phyloP scores from a whole-genome alignment of 1,284 basidiomycete genomes.

The Austroboletus niveus region DNA sequence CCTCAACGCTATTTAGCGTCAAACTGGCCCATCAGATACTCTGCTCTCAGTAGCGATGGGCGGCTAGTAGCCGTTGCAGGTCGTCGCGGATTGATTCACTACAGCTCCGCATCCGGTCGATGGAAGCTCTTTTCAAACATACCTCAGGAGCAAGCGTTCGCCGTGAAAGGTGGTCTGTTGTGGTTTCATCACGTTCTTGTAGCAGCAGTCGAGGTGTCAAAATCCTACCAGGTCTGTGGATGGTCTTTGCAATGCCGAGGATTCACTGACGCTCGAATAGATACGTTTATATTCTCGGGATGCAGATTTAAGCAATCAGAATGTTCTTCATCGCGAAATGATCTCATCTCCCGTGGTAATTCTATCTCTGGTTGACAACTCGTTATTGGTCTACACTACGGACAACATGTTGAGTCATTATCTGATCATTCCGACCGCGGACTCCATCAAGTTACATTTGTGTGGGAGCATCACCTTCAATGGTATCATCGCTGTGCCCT shows the following conservation, averaged over 20 bases:
- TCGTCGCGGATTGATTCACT: slow-evolving; percentile 88
- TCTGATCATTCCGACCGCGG: slow-evolving; percentile 82
- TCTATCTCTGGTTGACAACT: slow-evolving; percentile 92
- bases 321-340: slow-evolving; percentile 82
- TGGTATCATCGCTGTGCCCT: slow-evolving; percentile 86
- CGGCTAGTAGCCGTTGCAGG: slow-evolving; percentile 93
- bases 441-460: slow-evolving; percentile 81
- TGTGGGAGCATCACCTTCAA: slow-evolving; percentile 96
- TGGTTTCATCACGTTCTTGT: slow-evolving; percentile 99
- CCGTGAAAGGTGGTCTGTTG: slow-evolving; percentile 86
- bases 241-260: background rate
- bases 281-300: slow-evolving; percentile 96
- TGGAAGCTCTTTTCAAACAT: slow-evolving; percentile 92
- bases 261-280: slow-evolving; percentile 30
- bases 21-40: slow-evolving; percentile 96
- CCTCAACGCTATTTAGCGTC: slow-evolving; percentile 85
- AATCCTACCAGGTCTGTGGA: slow-evolving; percentile 68
- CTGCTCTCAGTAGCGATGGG: slow-evolving; percentile 89
- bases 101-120: slow-evolving; percentile 88
- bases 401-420: slow-evolving; percentile 96
- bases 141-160: slow-evolving; percentile 87
- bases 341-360: slow-evolving; percentile 79
- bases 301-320: slow-evolving; percentile 82
- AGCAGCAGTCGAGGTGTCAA: slow-evolving; percentile 83
- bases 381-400: slow-evolving; percentile 94